Evolutionary conservation across 2,329 filamentous ascomycete genomes (phyloP), one percentile per base, ranked within the genome.

Genomic region (Arthrinium puccinioides): DNA sequence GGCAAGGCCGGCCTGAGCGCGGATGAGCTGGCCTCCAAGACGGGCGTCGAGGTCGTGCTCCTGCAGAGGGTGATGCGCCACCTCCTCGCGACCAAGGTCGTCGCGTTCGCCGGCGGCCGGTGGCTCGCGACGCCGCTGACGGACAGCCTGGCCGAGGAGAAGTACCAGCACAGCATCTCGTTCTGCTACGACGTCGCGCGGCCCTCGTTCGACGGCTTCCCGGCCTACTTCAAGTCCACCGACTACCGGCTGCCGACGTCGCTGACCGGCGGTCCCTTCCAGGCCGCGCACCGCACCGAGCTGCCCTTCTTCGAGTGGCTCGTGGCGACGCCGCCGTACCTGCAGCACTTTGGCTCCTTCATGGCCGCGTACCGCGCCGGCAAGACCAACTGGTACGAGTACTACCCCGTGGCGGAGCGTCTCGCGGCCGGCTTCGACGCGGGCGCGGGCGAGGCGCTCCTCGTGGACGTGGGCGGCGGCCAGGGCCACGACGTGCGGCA

Each of bases 101-200:
- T 39, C 15, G 8, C 10, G 10, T 30, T 31, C 15, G 8, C 18
- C 0, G 24, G 29, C n/a, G 39, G 32, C 14, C 18, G 16, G 20
- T 34, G 36, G 36, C 11, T 16, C 15, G 30, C 26, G 54, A 45
- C 50, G 20, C 42, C 50, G 9, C 59, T 62, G 26, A 60, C 54
- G 44, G 55, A 60, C 21, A 60, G 61, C 11, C 45, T 61, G 4
- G 60, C 61, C 13, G 57, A 63, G 38, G 54, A 55, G 31, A 55
- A 57, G 8, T 65, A 65, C 45, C 64, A 60, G 46, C 48, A 54
- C 35, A 64, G 60, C 44, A 52, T 66, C 29, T n/a, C n/a, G 10
- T 47, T 47, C 38, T 47, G 44, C 30, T 33, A 38, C 27, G 37
- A 46, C 24, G 28, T 47, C 21, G 41, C 42, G 15, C 36, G 25